Evolutionary conservation across 2,329 filamentous ascomycete species (phyloP).

Genomic region (Aspergillus proliferans): DNA sequence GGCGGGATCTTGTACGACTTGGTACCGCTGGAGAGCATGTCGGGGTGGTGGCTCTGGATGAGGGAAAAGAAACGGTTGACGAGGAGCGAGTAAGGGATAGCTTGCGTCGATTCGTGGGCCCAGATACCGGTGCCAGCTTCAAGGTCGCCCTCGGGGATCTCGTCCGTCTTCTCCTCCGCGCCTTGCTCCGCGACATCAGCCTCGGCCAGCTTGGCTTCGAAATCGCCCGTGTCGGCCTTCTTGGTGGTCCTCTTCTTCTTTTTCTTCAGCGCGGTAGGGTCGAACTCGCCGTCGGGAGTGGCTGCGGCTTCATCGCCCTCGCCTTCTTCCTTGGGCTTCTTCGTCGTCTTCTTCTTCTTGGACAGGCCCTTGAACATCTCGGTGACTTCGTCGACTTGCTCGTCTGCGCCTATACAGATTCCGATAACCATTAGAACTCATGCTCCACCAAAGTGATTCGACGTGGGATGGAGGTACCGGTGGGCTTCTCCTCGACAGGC

Average conservation of each 20-base stretch:
- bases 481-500: slow-evolving; percentile 38
- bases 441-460: background rate
- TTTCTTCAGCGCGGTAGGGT: slow-evolving; percentile 67
- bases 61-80: slow-evolving; percentile 91
- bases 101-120: slow-evolving; percentile 69
- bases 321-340: slow-evolving; percentile 52
- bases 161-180: slow-evolving; percentile 50
- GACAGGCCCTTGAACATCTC: slow-evolving; percentile 63
- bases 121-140: slow-evolving; percentile 85
- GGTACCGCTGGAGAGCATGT: slow-evolving; percentile 78
- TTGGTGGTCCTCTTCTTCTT: slow-evolving; percentile 69
- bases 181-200: slow-evolving; percentile 55
- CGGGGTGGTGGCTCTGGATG: slow-evolving; percentile 91
- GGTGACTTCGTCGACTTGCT: slow-evolving; percentile 59
- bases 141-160: slow-evolving; percentile 65
- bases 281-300: slow-evolving; percentile 55
- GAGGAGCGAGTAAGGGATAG: slow-evolving; percentile 78
- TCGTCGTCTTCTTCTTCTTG: slow-evolving; percentile 66
- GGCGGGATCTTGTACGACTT: slow-evolving; percentile 99
- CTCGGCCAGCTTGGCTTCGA: slow-evolving; percentile 60
- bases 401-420: slow-evolving; percentile 38
- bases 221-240: slow-evolving; percentile 57
- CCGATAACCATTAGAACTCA: background rate
- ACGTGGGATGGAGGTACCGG: slow-evolving; percentile 62
- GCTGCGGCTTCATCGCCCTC: slow-evolving; percentile 46